Percentiles rank a stretch among this genome's conserved stretches.
Conservation (phyloP, 352 stramenopile species). For the Phytopythium litorale region DNA sequence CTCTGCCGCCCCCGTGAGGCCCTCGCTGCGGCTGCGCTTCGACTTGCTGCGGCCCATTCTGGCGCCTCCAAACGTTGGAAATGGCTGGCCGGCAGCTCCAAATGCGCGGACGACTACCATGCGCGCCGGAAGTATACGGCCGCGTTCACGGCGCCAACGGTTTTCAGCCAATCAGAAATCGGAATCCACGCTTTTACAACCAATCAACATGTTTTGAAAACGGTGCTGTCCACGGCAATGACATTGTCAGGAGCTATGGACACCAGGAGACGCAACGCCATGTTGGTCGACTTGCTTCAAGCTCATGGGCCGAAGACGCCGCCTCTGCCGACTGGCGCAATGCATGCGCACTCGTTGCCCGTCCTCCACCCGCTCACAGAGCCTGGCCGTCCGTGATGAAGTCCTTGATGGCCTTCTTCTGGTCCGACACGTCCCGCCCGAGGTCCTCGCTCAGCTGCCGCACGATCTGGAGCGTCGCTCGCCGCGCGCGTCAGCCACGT, state of each 20-base stretch:
- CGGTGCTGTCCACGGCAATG: too few species aligned
- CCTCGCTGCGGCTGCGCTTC: slow-evolving; percentile 20
- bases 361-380: slow-evolving; percentile 4
- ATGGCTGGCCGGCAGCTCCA: slow-evolving; percentile 31
- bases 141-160: background rate
- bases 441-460: slow-evolving; percentile 61
- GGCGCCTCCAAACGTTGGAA: slow-evolving; percentile 14
- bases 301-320: background rate
- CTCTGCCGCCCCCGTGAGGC: background rate
- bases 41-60: slow-evolving; percentile 33
- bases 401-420: slow-evolving; percentile 82
- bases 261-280: too few species aligned
- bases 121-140: slow-evolving; percentile 14
- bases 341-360: too few species aligned
- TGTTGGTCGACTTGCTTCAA: too few species aligned
- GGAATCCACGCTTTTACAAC: background rate
- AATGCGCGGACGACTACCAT: background rate
- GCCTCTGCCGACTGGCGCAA: background rate
- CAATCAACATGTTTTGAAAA: background rate
- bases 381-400: slow-evolving; percentile 51
- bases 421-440: slow-evolving; percentile 55
- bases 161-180: slow-evolving; percentile 12
- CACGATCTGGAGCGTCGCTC: slow-evolving; percentile 44
- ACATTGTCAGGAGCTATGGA: too few species aligned
- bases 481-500: background rate